These are phyloP conservation scores for Umbelopsis sp. DNA, from an alignment of 371 early-diverging fungal species.

Conservation along the genomic window DNA sequence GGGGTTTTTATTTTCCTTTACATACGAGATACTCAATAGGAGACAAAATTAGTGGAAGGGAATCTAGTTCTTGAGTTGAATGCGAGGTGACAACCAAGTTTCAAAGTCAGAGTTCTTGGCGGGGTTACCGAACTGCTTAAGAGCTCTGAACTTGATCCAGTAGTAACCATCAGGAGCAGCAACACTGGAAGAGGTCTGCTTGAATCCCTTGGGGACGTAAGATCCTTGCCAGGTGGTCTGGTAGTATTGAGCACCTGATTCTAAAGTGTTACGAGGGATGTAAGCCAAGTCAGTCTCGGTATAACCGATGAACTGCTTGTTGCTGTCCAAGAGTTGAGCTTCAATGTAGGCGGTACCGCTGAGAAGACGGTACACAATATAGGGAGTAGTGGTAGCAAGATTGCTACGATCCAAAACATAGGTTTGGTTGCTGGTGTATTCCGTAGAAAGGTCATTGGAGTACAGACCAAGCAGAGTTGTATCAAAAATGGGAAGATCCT, in stretches of 20 bases:
- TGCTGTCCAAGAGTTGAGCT: constrained; percentile 22
- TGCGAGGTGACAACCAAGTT: constrained; percentile 37
- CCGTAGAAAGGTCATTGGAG: constrained; percentile 10
- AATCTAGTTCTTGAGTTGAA: constrained; percentile 36
- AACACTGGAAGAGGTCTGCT: constrained; percentile 14
- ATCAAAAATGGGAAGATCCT: constrained; percentile 45
- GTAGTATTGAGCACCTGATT: constrained; percentile 3
- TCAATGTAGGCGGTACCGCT: constrained; percentile 25
- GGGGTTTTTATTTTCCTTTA: too few species aligned
- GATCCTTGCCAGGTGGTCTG: constrained; percentile 35
- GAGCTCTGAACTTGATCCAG: constrained; percentile 30
- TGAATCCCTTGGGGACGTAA: constrained; percentile 25
- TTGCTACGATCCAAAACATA: constrained; percentile 28
- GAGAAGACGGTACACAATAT: constrained; percentile 27
- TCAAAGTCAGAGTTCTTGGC: constrained; percentile 34
- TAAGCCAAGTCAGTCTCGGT: constrained; percentile 25
- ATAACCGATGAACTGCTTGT: constrained; percentile 26
- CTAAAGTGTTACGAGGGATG: constrained; percentile 32
- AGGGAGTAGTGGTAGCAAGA: constrained; percentile 19
- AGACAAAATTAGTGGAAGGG: too few species aligned
- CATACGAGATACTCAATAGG: too few species aligned
- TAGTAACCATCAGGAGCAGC: constrained; percentile 35
- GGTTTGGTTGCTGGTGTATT: constrained; percentile 28
- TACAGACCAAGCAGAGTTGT: constrained; percentile 31
- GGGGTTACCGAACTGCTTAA: constrained; percentile 40